Conservation (phyloP, 768 basidiomycete genomes). For the Ramaria sp. region DNA sequence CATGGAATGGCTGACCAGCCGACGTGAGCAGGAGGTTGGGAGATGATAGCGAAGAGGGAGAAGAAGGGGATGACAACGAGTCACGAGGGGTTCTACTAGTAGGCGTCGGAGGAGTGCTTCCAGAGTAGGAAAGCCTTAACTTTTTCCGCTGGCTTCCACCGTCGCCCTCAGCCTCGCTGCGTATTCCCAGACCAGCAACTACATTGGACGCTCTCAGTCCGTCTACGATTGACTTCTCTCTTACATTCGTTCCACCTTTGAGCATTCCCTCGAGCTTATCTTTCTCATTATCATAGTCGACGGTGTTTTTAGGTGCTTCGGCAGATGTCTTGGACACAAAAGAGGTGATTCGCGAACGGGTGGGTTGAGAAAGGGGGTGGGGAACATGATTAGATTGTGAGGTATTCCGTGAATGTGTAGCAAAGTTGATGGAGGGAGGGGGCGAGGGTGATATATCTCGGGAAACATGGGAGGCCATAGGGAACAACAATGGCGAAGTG, state of each 20-base stretch:
- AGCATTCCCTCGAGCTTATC: slow-evolving; percentile 67
- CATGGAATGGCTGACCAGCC: background rate
- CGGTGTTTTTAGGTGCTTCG: slow-evolving; percentile 68
- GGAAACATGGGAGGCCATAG: slow-evolving; percentile 10
- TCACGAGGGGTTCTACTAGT: background rate
- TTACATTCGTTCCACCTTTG: slow-evolving; percentile 36
- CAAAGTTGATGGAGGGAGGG: slow-evolving; percentile 4
- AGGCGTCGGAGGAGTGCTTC: background rate
- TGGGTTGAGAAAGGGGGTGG: slow-evolving; percentile 41
- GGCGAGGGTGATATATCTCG: slow-evolving; percentile 27
- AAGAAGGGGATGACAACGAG: background rate
- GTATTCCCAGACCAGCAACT: background rate
- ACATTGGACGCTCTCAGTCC: slow-evolving; percentile 15
- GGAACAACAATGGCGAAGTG: background rate
- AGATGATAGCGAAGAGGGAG: background rate
- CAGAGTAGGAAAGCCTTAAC: background rate
- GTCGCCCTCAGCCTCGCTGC: background rate
- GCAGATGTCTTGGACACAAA: slow-evolving; percentile 58
- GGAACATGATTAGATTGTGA: slow-evolving; percentile 17
- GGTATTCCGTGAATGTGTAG: background rate
- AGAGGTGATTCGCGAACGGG: slow-evolving; percentile 58
- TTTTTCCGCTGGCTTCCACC: background rate
- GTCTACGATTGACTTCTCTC: slow-evolving; percentile 24
- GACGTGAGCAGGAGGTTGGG: background rate
- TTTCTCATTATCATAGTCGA: slow-evolving; percentile 76